Evolutionary conservation across 495 filamentous ascomycete genomes (phyloP).

Genomic region (Echria macrotheca): DNA sequence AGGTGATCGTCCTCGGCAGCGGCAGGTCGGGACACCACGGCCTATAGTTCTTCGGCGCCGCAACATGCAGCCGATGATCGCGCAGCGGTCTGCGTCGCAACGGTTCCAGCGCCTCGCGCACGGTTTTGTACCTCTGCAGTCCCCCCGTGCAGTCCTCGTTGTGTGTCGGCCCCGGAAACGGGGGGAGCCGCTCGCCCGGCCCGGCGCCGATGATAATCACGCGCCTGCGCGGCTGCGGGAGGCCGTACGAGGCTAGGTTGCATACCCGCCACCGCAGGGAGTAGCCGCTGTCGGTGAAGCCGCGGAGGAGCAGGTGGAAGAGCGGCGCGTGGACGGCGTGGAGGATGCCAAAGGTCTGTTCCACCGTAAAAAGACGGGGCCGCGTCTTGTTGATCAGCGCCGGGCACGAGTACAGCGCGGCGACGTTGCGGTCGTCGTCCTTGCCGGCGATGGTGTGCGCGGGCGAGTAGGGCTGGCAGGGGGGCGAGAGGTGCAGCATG

Average conservation of each 20-base stretch:
- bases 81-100: constrained; percentile 37
- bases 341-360: constrained; percentile 70
- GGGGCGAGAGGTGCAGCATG: constrained; percentile 74
- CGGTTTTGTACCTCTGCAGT: constrained; percentile 28
- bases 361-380: constrained; percentile 73
- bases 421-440: constrained; percentile 70
- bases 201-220: constrained; percentile 75
- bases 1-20: constrained; percentile 60
- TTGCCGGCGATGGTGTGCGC: constrained; percentile 62
- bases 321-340: constrained; percentile 43
- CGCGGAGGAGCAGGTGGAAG: constrained; percentile 57
- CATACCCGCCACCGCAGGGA: constrained; percentile 54
- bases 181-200: constrained; percentile 68
- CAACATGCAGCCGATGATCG: constrained; percentile 42
- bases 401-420: constrained; percentile 59
- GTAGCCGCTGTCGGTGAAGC: constrained; percentile 62
- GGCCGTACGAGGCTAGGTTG: constrained; percentile 44
- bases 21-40: constrained; percentile 34
- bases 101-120: constrained; percentile 17
- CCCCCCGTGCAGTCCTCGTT: constrained; percentile 38
- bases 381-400: constrained; percentile 53
- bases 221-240: constrained; percentile 41
- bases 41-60: constrained; percentile 26
- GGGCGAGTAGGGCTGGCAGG: constrained; percentile 77
- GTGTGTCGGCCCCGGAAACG: constrained; percentile 66